Percentiles rank a stretch among this genome's conserved stretches.
Conservation (phyloP, 345 rosid species). For the Eucalyptus melliodora region DNA sequence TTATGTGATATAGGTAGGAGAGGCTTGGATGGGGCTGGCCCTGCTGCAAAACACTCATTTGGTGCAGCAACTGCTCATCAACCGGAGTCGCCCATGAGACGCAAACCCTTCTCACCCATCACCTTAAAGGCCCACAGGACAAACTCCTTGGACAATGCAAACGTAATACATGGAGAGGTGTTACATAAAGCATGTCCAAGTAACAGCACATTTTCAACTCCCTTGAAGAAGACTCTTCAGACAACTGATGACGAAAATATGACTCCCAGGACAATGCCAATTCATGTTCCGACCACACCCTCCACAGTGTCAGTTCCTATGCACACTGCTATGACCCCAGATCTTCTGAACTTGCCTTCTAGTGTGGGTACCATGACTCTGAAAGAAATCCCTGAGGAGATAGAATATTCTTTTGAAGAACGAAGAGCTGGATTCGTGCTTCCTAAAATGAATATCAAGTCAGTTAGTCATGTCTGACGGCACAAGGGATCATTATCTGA, state of each 20-base stretch:
- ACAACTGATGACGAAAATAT: conserved; percentile 43
- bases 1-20: conserved; percentile 32
- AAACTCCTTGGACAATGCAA: conserved; percentile 9
- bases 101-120: conserved; percentile 88
- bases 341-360: conserved; percentile 17
- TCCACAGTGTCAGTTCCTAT: conserved; percentile 57
- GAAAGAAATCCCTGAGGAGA: conserved; percentile 14
- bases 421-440: conserved; percentile 65
- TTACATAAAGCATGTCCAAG: conserved; percentile 13
- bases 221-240: conserved; percentile 17
- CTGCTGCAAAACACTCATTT: conserved; percentile 36
- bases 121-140: conserved; percentile 31
- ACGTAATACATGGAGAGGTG: neutral
- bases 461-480: conserved; percentile 35
- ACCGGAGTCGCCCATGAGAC: conserved; percentile 51
- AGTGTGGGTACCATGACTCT: conserved; percentile 10
- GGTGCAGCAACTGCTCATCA: conserved; percentile 22
- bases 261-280: conserved; percentile 52
- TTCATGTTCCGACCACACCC: conserved; percentile 49
- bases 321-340: conserved; percentile 72
- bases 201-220: conserved; percentile 32
- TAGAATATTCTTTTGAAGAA: conserved; percentile 87
- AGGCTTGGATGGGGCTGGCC: conserved; percentile 56
- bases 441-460: neutral
- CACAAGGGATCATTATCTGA: neutral